Conservation (phyloP, 2,329 filamentous ascomycete species). For the Xylariaceae sp. region DNA sequence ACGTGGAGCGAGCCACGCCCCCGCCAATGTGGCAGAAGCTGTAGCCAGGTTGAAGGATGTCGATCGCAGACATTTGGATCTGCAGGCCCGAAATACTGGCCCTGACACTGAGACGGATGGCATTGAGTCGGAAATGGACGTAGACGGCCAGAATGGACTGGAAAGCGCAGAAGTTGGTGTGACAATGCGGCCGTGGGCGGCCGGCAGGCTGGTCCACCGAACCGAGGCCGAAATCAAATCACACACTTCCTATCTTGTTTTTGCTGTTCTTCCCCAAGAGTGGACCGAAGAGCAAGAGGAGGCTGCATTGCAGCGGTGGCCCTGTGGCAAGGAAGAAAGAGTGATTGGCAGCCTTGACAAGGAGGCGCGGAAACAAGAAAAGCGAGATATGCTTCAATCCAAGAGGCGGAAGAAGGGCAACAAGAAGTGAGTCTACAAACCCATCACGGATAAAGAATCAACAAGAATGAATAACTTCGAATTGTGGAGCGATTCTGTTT, state of each 20-base stretch:
- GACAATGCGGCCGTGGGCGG: constrained; percentile 59
- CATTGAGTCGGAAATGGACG: constrained; percentile 27
- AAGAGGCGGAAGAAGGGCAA: constrained; percentile 42
- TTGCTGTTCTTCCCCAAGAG: constrained; percentile 80
- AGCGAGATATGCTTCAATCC: constrained; percentile 47
- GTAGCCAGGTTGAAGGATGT: constrained; percentile 68
- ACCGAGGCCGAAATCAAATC: constrained; percentile 88
- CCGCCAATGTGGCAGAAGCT: constrained; percentile 76
- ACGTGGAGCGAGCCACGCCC: constrained; percentile 65
- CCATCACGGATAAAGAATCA: constrained; percentile 24
- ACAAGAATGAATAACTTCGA: constrained; percentile 8
- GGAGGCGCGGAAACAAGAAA: constrained; percentile 52
- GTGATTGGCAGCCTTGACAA: constrained; percentile 53
- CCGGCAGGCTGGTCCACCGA: constrained; percentile 74
- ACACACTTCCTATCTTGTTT: constrained; percentile 95
- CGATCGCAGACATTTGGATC: constrained; percentile 64
- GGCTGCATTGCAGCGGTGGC: constrained; percentile 60
- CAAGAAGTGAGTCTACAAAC: constrained; percentile 11
- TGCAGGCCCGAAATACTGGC: constrained; percentile 43
- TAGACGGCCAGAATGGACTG: constrained; percentile 26
- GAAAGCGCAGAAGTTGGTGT: constrained; percentile 28
- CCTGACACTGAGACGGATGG: constrained; percentile 40
- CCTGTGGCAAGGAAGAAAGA: constrained; percentile 50
- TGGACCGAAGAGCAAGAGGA: constrained; percentile 84
- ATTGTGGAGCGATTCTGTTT: no score